phyloP scores from a whole-genome alignment of 257 asterid species.

The Orobanche coerulescens region DNA sequence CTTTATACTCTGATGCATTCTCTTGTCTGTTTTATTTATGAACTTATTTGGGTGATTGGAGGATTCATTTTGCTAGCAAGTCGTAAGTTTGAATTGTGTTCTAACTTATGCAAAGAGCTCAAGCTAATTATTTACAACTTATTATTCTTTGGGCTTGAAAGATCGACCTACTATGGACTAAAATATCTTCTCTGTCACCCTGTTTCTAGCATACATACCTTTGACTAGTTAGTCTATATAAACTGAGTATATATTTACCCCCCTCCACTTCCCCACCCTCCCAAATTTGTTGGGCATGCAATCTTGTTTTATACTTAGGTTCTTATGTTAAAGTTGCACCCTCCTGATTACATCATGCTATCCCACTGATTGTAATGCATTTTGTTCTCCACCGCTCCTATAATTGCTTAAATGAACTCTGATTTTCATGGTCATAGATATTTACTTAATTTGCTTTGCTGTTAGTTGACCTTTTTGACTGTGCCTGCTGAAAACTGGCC shows the following conservation, averaged over 20 bases:
- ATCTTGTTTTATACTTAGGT: slow-evolving; percentile 7
- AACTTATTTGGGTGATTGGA: slow-evolving; percentile 5
- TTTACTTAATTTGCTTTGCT: slow-evolving; percentile 14
- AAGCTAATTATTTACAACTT: slow-evolving; percentile 1
- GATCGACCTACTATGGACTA: not conserved
- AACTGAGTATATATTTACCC: not conserved
- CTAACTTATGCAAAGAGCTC: slow-evolving; percentile 9
- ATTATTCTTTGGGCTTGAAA: slow-evolving; percentile 5
- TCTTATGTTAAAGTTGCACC: slow-evolving; percentile 10
- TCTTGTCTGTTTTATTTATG: slow-evolving; percentile 1
- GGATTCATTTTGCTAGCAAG: slow-evolving; percentile 7
- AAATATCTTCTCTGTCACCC: not conserved
- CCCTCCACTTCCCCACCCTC: not conserved
- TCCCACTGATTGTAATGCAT: slow-evolving; percentile 1
- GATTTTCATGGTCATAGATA: not conserved
- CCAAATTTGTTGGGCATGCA: not conserved
- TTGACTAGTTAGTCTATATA: not conserved
- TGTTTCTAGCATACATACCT: not conserved
- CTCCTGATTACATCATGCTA: not conserved
- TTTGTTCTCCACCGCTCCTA: not conserved
- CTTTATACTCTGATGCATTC: not conserved
- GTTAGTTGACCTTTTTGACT: slow-evolving; percentile 10
- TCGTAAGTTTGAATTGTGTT: not conserved
- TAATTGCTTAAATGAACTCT: not conserved
- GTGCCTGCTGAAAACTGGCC: slow-evolving; percentile 19